Conservation (phyloP, 352 stramenopile species). For the Phytopythium boreale region DNA sequence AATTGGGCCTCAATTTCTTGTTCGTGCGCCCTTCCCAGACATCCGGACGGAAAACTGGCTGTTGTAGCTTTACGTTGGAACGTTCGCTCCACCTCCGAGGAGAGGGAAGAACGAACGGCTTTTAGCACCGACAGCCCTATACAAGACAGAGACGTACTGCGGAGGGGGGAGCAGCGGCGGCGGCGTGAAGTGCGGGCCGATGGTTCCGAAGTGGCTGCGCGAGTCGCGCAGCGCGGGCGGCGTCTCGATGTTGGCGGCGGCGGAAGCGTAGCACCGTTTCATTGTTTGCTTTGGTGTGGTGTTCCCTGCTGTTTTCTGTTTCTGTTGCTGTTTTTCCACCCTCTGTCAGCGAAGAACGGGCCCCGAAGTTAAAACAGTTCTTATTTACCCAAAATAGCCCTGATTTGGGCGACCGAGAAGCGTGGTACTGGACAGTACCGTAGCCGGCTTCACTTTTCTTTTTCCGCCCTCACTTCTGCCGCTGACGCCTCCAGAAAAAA, state of each 20-base stretch:
- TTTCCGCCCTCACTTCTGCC: not conserved
- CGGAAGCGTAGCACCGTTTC: slow-evolving; percentile 1
- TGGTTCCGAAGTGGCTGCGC: slow-evolving; percentile 5
- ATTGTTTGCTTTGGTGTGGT: not conserved
- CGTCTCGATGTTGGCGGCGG: not conserved
- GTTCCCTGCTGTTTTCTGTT: slow-evolving; percentile 4
- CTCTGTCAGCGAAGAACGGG: not conserved
- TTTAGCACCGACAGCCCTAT: not conserved
- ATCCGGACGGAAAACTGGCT: slow-evolving; percentile 3
- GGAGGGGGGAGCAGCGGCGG: not conserved
- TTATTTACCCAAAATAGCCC: not conserved
- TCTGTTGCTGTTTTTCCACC: slow-evolving; percentile 2
- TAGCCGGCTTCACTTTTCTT: slow-evolving; percentile 6
- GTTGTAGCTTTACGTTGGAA: not conserved
- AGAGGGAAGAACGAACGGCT: not conserved
- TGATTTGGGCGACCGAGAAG: not conserved
- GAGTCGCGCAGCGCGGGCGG: not conserved
- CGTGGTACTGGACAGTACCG: not conserved
- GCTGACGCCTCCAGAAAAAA: not conserved
- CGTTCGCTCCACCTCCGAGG: not conserved
- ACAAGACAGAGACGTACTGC: not conserved
- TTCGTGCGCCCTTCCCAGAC: not conserved
- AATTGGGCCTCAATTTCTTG: not conserved
- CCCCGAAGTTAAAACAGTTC: not conserved
- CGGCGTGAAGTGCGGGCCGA: slow-evolving; percentile 3